Percentiles rank a stretch among this genome's conserved stretches.
phyloP scores from a whole-genome alignment of 257 asterid species.

The Nicotiana knightiana region DNA sequence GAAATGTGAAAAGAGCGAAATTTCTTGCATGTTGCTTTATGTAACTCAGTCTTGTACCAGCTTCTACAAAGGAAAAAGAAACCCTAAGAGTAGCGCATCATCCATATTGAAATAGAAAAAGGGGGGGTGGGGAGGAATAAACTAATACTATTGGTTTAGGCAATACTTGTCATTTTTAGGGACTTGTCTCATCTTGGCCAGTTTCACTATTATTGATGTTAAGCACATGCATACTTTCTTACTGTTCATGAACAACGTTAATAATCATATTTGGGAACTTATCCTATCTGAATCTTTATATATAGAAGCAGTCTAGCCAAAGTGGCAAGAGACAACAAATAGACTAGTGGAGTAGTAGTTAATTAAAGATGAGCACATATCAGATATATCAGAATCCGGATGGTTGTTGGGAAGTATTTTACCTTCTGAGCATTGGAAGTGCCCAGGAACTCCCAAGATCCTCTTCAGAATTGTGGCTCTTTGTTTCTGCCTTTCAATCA shows the following conservation, averaged over 20 bases:
- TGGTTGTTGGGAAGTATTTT: constrained; percentile 12
- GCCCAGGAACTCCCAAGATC: constrained; percentile 63
- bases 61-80: background rate
- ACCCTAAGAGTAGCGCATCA: background rate
- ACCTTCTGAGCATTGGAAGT: constrained; percentile 84
- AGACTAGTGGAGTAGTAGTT: background rate
- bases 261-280: background rate
- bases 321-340: background rate
- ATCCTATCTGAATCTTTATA: background rate
- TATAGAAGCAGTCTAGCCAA: background rate
- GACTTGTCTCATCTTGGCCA: background rate
- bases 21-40: background rate
- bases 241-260: background rate
- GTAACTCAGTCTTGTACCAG: background rate
- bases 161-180: background rate
- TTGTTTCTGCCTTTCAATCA: constrained; percentile 45
- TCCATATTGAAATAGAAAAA: background rate
- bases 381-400: background rate
- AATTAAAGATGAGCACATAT: background rate
- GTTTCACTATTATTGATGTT: background rate
- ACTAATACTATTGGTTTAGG: background rate
- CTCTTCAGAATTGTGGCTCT: constrained; percentile 40
- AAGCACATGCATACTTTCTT: background rate
- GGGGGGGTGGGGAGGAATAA: background rate
- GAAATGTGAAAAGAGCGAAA: background rate